phyloP scores from a whole-genome alignment of 306 rosid genomes.

The Corylus heterophylla region DNA sequence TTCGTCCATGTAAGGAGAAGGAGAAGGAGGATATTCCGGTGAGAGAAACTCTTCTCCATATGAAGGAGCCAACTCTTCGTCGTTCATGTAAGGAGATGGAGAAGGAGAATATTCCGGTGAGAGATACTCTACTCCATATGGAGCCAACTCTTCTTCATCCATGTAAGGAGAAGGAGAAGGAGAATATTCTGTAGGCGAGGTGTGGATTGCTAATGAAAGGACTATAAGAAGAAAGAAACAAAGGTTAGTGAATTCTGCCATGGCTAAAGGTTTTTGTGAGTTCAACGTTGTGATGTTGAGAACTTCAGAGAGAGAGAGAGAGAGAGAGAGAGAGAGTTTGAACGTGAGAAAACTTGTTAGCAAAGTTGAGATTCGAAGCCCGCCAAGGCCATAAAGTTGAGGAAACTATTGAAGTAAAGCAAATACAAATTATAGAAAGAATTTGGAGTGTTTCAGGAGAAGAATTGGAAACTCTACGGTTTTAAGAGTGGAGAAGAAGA shows the following conservation, averaged over 20 bases:
- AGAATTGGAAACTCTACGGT: background rate
- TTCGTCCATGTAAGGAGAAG: too few species aligned
- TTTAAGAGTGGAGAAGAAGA: background rate
- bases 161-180: background rate
- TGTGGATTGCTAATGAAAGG: background rate
- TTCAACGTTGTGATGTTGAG: too few species aligned
- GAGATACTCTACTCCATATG: background rate
- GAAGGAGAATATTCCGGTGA: background rate
- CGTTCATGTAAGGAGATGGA: background rate
- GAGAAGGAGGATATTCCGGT: too few species aligned
- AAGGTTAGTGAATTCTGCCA: background rate
- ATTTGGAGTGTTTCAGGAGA: background rate
- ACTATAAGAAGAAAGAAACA: background rate
- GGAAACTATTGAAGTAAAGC: background rate
- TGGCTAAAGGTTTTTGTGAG: background rate
- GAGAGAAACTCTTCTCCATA: too few species aligned
- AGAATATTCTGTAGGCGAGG: background rate
- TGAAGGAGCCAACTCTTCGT: slow-evolving; percentile 1
- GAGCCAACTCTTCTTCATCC: background rate
- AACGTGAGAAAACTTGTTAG: background rate
- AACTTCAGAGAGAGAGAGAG: too few species aligned
- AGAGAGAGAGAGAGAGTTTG: background rate
- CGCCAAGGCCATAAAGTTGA: too few species aligned
- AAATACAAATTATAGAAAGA: background rate
- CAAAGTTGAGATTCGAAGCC: too few species aligned